Conservation (phyloP, 179 eudicot genomes). For the Beta lomatogona region DNA sequence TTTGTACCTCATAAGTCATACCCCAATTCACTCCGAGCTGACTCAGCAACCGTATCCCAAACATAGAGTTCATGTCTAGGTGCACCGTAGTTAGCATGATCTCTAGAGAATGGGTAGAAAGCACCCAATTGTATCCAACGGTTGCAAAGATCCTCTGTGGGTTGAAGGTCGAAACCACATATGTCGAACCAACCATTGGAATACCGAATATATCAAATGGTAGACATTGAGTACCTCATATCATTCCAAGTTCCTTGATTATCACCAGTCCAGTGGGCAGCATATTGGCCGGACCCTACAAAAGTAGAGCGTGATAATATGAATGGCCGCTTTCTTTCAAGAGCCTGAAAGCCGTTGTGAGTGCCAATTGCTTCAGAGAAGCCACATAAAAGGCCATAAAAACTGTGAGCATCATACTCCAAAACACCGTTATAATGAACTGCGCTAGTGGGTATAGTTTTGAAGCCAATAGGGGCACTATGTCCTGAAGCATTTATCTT, state of each 20-base stretch:
- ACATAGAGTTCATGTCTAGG: slow-evolving; percentile 85
- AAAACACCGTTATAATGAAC: slow-evolving; percentile 73
- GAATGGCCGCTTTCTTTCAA: slow-evolving; percentile 75
- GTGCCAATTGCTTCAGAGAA: slow-evolving; percentile 73
- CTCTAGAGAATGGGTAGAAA: slow-evolving; percentile 88
- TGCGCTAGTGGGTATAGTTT: slow-evolving; percentile 88
- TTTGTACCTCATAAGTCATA: slow-evolving; percentile 57
- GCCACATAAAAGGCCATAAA: slow-evolving; percentile 42
- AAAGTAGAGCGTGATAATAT: slow-evolving; percentile 50
- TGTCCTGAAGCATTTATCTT: slow-evolving; percentile 81
- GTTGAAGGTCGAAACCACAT: slow-evolving; percentile 81
- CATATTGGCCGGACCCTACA: too few species aligned
- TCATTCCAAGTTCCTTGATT: slow-evolving; percentile 80
- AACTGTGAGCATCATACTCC: slow-evolving; percentile 88
- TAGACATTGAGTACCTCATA: slow-evolving; percentile 69
- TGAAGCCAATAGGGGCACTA: slow-evolving; percentile 57
- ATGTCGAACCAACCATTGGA: slow-evolving; percentile 91
- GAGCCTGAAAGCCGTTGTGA: slow-evolving; percentile 65
- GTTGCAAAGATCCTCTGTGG: slow-evolving; percentile 87
- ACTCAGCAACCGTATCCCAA: slow-evolving; percentile 74
- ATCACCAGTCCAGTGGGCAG: slow-evolving; percentile 91
- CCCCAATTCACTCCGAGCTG: slow-evolving; percentile 78
- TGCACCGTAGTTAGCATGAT: slow-evolving; percentile 82
- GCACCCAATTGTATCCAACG: slow-evolving; percentile 91
- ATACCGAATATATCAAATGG: slow-evolving; percentile 76